phyloP scores from a whole-genome alignment of 2,329 filamentous ascomycete species.

The Xylariales sp. region DNA sequence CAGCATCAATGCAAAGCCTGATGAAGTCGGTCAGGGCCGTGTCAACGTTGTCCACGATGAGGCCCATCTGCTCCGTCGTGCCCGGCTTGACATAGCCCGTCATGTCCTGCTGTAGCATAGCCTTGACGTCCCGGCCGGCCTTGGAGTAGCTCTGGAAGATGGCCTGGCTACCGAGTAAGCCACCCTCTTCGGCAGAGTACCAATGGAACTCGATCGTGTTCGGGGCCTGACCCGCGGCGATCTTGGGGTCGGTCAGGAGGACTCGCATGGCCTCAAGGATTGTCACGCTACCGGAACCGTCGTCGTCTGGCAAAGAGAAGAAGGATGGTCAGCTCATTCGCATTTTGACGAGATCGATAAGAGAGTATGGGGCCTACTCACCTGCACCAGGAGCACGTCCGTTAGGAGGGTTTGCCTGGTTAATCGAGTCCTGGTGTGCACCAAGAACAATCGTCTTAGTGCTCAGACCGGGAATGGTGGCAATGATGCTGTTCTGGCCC shows the following conservation, averaged over 20 bases:
- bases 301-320: constrained; percentile 55
- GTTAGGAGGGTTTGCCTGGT: constrained; percentile 65
- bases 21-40: constrained; percentile 31
- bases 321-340: background rate
- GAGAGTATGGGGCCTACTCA: constrained; percentile 14
- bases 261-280: constrained; percentile 75
- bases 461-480: constrained; percentile 70
- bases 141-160: constrained; percentile 34
- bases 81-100: constrained; percentile 32
- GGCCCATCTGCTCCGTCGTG: constrained; percentile 27
- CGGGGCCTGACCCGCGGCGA: constrained; percentile 56
- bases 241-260: constrained; percentile 58
- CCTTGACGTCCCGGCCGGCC: constrained; percentile 29
- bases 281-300: constrained; percentile 72
- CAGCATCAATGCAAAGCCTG: constrained; percentile 29
- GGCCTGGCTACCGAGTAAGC: constrained; percentile 66
- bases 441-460: constrained; percentile 73
- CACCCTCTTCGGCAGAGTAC: constrained; percentile 80
- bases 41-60: constrained; percentile 37
- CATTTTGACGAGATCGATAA: background rate
- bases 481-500: constrained; percentile 74
- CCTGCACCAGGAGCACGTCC: constrained; percentile 64
- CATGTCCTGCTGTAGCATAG: constrained; percentile 42
- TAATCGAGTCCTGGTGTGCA: constrained; percentile 77
- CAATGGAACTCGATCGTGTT: constrained; percentile 85